Conservation (phyloP, 257 asterid species). For the Orobanche coerulescens region DNA sequence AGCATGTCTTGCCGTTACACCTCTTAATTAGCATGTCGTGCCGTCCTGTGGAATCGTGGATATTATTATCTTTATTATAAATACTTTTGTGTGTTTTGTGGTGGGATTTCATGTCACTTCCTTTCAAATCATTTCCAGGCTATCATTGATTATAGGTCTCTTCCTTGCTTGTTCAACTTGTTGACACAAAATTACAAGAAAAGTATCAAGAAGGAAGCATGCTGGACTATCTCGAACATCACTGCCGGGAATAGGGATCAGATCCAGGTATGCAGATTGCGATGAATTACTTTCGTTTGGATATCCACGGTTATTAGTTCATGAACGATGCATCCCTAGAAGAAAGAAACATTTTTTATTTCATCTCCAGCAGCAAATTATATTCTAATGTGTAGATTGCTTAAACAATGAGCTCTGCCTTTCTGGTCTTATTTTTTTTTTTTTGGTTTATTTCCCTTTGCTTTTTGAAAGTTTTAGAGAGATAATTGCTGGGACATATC, state of each 20-base stretch:
- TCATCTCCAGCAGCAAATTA: neutral
- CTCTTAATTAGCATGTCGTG: neutral
- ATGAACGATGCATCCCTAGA: neutral
- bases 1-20: neutral
- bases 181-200: slow-evolving; percentile 46
- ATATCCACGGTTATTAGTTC: neutral
- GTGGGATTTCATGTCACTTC: neutral
- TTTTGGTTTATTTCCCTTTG: neutral
- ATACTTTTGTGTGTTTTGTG: neutral
- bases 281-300: neutral
- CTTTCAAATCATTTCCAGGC: slow-evolving; percentile 26
- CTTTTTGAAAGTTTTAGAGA: neutral
- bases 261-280: slow-evolving; percentile 29
- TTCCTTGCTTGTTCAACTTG: slow-evolving; percentile 38
- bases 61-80: neutral
- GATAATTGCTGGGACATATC: slow-evolving; percentile 1
- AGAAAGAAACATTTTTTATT: slow-evolving; percentile 1
- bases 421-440: neutral
- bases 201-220: slow-evolving; percentile 48
- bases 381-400: neutral
- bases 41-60: neutral
- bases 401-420: neutral
- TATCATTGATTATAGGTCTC: slow-evolving; percentile 39
- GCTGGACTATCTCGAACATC: slow-evolving; percentile 50
- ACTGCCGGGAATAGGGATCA: slow-evolving; percentile 48